Evolutionary conservation across 805 yeast genomes (phyloP), one percentile per base, ranked within the genome.

Genomic region (Brettanomyces naardenensis): DNA sequence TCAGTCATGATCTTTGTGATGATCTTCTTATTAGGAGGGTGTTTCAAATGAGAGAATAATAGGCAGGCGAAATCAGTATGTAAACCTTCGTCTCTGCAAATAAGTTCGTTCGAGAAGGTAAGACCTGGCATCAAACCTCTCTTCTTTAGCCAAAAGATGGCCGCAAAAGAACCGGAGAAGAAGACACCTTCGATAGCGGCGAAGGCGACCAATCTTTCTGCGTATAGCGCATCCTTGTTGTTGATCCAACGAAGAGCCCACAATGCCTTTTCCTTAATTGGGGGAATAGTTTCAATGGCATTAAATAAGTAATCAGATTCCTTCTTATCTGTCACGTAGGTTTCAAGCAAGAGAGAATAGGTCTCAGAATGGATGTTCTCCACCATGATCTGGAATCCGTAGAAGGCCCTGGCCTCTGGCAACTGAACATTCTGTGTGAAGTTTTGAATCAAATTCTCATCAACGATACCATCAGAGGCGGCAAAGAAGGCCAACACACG

Each of bases 321-420:
- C 66, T 84, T 80, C 52, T 95, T 90, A 68, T 90, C 98, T 70
- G 89, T 89, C 65, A 90, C 84, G 66, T 90, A 90, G 27, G 96
- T 78, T 62, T 90, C 98, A 51, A 90, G 87, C 59, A 92, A 76
- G 50, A 92, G 69, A 6, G 97, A 90, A 69, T 90, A 90, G 33
- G 97, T 92, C 70, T 90, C 98, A 19, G 96, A 81, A 66, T 90
- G 98, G 58, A 90, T 92, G 73, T 92, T 90, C 70, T 90, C 98
- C 90, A 92, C 92, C 97, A 89, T 89, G 65, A 90, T 92, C 71
- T 90, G 98, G 85, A 92, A 90, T 34, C 98, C 98, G 64, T 90
- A 90, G 73, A 90, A 92, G 64, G 96, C 89, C 65, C 90, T 89
- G 54, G 97, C 98, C 71, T 90, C 98, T 40, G 98, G 92, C 47